Evolutionary conservation across 108 stramenopile genomes (phyloP).

Genomic region (Seminavis robusta): DNA sequence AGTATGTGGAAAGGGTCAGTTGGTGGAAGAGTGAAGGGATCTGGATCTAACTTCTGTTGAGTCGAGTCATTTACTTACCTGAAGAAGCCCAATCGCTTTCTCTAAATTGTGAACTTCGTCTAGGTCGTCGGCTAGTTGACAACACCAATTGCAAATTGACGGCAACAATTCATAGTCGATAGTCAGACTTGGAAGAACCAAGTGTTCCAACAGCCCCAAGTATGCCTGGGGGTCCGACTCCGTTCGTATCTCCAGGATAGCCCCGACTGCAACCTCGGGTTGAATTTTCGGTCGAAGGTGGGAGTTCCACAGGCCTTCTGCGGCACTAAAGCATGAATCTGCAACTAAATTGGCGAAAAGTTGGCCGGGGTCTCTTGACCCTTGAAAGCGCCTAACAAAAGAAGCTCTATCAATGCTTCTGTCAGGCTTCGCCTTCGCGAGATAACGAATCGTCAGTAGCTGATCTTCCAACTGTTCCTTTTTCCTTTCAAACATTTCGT

Average conservation of each 20-base stretch:
- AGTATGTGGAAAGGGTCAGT: neutral
- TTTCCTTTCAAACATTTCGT: too few species aligned
- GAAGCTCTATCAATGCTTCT: too few species aligned
- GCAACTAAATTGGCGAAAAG: too few species aligned
- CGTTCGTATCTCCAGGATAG: slow-evolving; percentile 42
- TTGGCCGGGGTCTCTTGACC: too few species aligned
- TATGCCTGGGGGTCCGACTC: slow-evolving; percentile 49
- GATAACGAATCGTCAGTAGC: too few species aligned
- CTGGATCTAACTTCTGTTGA: neutral
- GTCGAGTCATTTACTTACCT: slow-evolving; percentile 14
- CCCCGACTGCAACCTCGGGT: slow-evolving; percentile 38
- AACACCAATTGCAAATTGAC: slow-evolving; percentile 56
- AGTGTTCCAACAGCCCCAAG: slow-evolving; percentile 42
- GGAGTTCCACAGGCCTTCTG: too few species aligned
- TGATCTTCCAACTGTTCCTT: too few species aligned
- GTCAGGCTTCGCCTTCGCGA: too few species aligned
- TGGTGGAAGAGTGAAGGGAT: neutral
- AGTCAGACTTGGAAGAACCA: slow-evolving; percentile 56
- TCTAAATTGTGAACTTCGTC: slow-evolving; percentile 40
- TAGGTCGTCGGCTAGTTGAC: slow-evolving; percentile 62
- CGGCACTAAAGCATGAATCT: too few species aligned
- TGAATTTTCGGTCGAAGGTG: too few species aligned
- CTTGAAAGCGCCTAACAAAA: too few species aligned
- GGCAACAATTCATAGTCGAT: slow-evolving; percentile 63
- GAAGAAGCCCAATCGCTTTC: slow-evolving; percentile 50